Percentiles rank a stretch among this genome's conserved stretches.
Conservation (phyloP, 164 flowering plant genomes). For the Piper longum region DNA sequence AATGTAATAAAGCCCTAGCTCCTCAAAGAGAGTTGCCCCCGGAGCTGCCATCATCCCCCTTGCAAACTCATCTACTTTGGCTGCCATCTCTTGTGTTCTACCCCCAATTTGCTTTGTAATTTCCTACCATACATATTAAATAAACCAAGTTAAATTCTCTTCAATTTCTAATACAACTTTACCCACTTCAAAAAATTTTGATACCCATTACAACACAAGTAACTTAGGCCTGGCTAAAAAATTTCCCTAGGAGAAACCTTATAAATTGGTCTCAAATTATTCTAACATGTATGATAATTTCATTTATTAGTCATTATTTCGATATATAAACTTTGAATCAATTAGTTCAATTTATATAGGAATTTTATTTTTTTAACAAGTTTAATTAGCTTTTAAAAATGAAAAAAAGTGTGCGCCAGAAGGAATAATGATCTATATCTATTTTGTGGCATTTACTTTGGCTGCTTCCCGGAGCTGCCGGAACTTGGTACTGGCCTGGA, state of each 20-base stretch:
- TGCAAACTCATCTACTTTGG: constrained; percentile 13
- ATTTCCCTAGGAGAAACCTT: no score
- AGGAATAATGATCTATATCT: neutral
- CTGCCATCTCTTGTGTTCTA: constrained; percentile 10
- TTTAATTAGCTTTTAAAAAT: neutral
- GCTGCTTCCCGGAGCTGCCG: constrained; percentile 29
- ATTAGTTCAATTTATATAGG: no score
- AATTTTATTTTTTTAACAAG: no score
- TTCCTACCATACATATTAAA: constrained; percentile 6
- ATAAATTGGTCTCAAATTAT: no score
- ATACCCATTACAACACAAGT: no score
- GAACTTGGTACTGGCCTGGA: constrained; percentile 23
- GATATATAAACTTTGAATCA: no score
- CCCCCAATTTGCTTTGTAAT: constrained; percentile 27
- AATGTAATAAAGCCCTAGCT: constrained; percentile 16
- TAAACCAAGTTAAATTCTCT: neutral
- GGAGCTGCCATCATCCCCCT: constrained; percentile 8
- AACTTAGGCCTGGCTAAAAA: no score
- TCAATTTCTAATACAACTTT: neutral
- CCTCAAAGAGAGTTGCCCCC: constrained; percentile 12
- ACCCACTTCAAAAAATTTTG: no score
- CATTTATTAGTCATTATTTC: no score
- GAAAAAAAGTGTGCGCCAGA: neutral
- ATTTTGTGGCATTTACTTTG: constrained; percentile 14
- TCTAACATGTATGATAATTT: no score